Percentiles rank a stretch among this genome's conserved stretches.
These are phyloP conservation scores for Penicillium ochrochloron DNA, from an alignment of 495 filamentous ascomycete species.

Conservation along the genomic window DNA sequence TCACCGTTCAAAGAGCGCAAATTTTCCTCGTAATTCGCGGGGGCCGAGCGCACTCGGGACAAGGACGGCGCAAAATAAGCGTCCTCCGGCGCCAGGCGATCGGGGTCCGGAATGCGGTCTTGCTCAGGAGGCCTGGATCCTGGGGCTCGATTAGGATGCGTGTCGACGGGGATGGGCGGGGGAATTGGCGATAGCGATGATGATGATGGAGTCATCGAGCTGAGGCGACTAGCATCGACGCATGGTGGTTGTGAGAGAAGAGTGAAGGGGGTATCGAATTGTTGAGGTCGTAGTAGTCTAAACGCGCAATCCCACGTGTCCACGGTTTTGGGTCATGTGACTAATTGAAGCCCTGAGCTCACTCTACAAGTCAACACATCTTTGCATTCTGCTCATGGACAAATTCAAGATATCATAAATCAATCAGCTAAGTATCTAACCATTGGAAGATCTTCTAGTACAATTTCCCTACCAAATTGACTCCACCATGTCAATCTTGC, in stretches of 20 bases:
- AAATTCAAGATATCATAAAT: not conserved
- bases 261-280: not conserved
- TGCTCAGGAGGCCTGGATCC: constrained; percentile 45
- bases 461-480: too few relatives aligned
- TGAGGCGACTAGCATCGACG: constrained; percentile 33
- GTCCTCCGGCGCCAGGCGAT: constrained; percentile 80
- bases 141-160: constrained; percentile 46
- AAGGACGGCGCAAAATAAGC: constrained; percentile 68
- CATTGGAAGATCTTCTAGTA: too few relatives aligned
- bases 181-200: constrained; percentile 41
- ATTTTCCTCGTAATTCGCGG: constrained; percentile 45
- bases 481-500: too few relatives aligned
- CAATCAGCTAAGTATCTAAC: too few relatives aligned
- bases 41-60: constrained; percentile 55
- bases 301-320: constrained; percentile 29
- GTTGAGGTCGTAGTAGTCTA: constrained; percentile 9
- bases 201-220: constrained; percentile 49
- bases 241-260: constrained; percentile 33
- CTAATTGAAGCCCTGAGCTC: not conserved
- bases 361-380: not conserved
- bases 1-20: constrained; percentile 40
- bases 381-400: not conserved
- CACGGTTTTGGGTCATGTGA: constrained; percentile 22
- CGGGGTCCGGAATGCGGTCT: constrained; percentile 58
- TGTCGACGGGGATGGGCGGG: constrained; percentile 51